Conservation (phyloP, 2,329 filamentous ascomycete species). For the Penicillium sumatraense region DNA sequence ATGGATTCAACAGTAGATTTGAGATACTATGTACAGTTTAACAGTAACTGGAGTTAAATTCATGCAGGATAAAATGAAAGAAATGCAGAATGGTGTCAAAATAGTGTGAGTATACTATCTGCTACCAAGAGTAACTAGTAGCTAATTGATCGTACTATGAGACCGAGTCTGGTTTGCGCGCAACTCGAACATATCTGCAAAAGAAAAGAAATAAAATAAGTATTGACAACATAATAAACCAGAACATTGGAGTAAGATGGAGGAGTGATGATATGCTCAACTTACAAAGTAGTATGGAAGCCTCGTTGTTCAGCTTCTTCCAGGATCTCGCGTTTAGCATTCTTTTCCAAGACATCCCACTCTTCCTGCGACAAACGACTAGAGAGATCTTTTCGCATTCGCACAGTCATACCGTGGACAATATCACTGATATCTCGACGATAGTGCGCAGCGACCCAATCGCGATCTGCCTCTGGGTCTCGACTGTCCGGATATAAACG, state of each 20-base stretch:
- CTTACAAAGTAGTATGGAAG: not conserved
- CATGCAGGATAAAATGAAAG: too few relatives aligned
- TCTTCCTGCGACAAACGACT: not conserved
- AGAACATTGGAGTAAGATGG: not conserved
- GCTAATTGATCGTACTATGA: too few relatives aligned
- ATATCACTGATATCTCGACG: constrained; percentile 1
- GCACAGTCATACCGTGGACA: constrained; percentile 2
- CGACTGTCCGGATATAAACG: not conserved
- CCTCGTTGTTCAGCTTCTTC: not conserved
- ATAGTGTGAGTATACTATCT: too few relatives aligned
- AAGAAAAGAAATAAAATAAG: not conserved
- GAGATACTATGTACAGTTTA: not conserved
- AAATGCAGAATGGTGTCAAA: not conserved
- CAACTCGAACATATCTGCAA: not conserved
- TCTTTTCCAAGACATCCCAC: not conserved
- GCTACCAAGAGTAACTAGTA: too few relatives aligned
- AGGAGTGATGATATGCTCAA: too few relatives aligned
- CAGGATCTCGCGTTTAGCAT: not conserved
- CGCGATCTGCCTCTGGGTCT: constrained; percentile 1
- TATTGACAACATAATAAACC: not conserved
- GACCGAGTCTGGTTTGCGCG: not conserved
- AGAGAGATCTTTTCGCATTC: constrained; percentile 2
- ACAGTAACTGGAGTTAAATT: too few relatives aligned
- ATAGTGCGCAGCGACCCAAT: constrained; percentile 3
- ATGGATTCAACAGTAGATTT: not conserved